Conservation (phyloP, 2,329 filamentous ascomycete genomes). For the Trichoderma atroviride region DNA sequence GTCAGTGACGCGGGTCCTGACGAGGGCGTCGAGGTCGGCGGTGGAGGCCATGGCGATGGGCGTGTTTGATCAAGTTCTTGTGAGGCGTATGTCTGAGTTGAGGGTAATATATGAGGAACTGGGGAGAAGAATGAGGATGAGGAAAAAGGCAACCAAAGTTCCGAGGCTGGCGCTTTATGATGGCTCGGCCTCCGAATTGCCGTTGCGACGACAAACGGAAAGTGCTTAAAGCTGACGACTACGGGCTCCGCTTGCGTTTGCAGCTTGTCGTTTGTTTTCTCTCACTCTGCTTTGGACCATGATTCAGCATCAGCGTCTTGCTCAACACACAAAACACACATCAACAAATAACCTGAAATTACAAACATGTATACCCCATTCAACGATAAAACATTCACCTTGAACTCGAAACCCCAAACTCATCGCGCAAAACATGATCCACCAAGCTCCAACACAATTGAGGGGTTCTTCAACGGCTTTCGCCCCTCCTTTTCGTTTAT, state of each 20-base stretch:
- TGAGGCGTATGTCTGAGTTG: background rate
- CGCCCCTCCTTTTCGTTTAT: background rate
- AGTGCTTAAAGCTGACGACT: background rate
- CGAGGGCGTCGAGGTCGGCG: slow-evolving; percentile 41
- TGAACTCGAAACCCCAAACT: background rate
- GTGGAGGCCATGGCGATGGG: slow-evolving; percentile 26
- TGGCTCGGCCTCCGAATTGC: background rate
- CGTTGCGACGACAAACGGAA: slow-evolving; percentile 13
- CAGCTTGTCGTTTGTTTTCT: background rate
- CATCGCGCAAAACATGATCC: background rate
- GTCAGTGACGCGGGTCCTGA: slow-evolving; percentile 45
- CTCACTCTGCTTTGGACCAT: background rate
- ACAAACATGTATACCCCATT: background rate
- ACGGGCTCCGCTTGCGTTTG: background rate
- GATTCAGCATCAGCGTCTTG: background rate
- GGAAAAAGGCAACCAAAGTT: background rate
- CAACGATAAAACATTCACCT: background rate
- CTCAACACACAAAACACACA: background rate
- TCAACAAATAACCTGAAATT: background rate
- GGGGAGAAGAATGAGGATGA: background rate
- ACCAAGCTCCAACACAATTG: background rate
- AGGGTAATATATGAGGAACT: background rate
- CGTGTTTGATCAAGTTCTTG: background rate
- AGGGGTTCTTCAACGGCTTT: background rate
- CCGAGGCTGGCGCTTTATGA: background rate